A percentile compares a stretch with the other conserved stretches of the same genome.
Conservation (phyloP, 2,329 filamentous ascomycete species). For the Plenodomus lindquistii region DNA sequence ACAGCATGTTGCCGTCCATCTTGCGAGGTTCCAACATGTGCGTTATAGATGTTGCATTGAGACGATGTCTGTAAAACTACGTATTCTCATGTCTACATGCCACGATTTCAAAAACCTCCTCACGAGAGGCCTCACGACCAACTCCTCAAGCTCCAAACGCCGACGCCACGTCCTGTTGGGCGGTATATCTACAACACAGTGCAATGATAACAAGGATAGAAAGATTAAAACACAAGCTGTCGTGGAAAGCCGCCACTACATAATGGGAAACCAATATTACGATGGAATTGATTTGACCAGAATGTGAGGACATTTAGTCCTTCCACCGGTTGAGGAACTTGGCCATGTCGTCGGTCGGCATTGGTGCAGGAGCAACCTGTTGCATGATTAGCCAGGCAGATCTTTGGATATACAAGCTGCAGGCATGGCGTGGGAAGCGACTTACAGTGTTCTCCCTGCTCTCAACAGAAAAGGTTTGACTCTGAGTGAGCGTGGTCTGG, state of each 20-base stretch:
- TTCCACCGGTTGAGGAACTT: conserved; percentile 63
- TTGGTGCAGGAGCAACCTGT: conserved; percentile 59
- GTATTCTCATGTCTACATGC: conserved; percentile 8
- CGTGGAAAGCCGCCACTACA: too few relatives aligned
- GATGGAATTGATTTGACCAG: background rate
- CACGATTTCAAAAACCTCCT: background rate
- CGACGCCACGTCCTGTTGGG: conserved; percentile 37
- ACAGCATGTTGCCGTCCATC: background rate
- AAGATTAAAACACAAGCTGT: too few relatives aligned
- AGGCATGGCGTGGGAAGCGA: conserved; percentile 11
- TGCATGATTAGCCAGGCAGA: conserved; percentile 15
- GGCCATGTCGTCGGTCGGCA: conserved; percentile 58
- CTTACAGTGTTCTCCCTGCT: conserved; percentile 64
- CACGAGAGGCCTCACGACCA: background rate
- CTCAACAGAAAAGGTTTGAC: conserved; percentile 54
- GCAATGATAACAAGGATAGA: too few relatives aligned
- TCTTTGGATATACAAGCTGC: background rate
- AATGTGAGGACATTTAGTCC: conserved; percentile 48
- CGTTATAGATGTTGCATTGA: conserved; percentile 1
- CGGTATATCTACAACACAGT: too few relatives aligned
- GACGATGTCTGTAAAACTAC: conserved; percentile 7
- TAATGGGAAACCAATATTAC: too few relatives aligned
- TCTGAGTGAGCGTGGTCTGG: conserved; percentile 57
- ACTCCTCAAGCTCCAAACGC: conserved; percentile 10
- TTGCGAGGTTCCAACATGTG: background rate